Evolutionary conservation across 2,329 filamentous ascomycete genomes (phyloP), one percentile per base, ranked within the genome.

Genomic region (Beauveria australis): DNA sequence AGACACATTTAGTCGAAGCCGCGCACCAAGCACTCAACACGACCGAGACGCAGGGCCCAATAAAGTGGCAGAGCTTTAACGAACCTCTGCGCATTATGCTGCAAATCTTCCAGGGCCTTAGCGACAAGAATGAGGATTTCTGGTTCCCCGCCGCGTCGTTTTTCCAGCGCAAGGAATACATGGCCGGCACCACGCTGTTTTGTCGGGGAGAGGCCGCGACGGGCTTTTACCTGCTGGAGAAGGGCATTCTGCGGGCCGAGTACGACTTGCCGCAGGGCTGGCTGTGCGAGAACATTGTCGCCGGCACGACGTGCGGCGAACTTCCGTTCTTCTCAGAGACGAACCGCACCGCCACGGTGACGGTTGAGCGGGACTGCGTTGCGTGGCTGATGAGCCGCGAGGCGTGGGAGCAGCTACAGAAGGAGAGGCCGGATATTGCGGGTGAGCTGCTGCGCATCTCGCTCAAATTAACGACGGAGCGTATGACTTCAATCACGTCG

Each of bases 321-420:
- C 75, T 99, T 58, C 94, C 94, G 0, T 99, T 99, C 77, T 99
- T 99, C 75, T 91, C 88, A 3, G 90, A 95, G 69, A 97, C 93
- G 1, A 80, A 84, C 57, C 83, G 94, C 19, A 97, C 92, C 4
- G 92, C 92, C 1, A 96, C 89, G 0, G 92, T 95, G 12, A 80
- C 87, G 48, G 91, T 91, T 1, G 92, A 97, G 71, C 82, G 87
- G 59, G 87, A 93, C 66, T 89, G 88, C 63, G 85, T 94, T 0
- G 85, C 88, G 6, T 99, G 94, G 94, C 75, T 88, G 63, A 82
- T 99, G 76, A 87, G 88, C 61, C 76, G 78, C 14, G 82, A 86
- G 51, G 80, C 81, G 57, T 99, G 92, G 90, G 78, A 79, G 58
- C 81, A 78, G 68, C 72, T 97, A 64, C 90, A 95, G 72, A 78